These are phyloP conservation scores for Exophiala lecanii-corni DNA, from an alignment of 2,329 filamentous ascomycete genomes.

Conservation along the genomic window DNA sequence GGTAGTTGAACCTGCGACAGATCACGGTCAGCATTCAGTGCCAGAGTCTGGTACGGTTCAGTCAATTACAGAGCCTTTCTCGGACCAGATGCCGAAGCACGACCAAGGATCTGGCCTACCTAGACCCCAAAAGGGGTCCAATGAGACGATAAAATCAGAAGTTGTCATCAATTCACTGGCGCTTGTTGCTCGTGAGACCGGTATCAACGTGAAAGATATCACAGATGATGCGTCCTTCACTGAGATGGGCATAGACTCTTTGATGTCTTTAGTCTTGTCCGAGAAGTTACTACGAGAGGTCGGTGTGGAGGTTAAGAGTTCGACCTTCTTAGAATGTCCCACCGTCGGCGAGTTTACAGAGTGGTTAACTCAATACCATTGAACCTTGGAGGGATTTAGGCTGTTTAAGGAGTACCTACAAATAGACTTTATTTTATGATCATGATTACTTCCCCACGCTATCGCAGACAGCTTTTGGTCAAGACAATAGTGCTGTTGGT, in stretches of 20 bases:
- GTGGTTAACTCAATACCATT: background rate
- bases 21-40: too few relatives aligned
- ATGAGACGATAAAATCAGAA: background rate
- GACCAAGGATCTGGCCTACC: background rate
- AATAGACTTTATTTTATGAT: too few relatives aligned
- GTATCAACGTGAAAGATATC: conserved; percentile 25
- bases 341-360: conserved; percentile 7
- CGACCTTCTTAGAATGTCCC: conserved; percentile 27
- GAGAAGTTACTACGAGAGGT: conserved; percentile 5
- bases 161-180: conserved; percentile 9
- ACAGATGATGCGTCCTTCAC: conserved; percentile 27
- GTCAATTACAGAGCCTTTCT: background rate
- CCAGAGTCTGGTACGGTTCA: background rate
- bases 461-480: too few relatives aligned
- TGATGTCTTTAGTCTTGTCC: conserved; percentile 32
- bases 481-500: too few relatives aligned
- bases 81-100: background rate
- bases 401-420: too few relatives aligned
- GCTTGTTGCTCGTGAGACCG: conserved; percentile 32
- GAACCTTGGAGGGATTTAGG: too few relatives aligned
- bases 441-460: too few relatives aligned
- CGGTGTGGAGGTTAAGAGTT: conserved; percentile 5
- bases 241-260: conserved; percentile 34
- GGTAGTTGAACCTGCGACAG: too few relatives aligned
- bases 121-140: background rate